phyloP scores from a whole-genome alignment of 805 yeast genomes.

The Yarrowia hollandica region DNA sequence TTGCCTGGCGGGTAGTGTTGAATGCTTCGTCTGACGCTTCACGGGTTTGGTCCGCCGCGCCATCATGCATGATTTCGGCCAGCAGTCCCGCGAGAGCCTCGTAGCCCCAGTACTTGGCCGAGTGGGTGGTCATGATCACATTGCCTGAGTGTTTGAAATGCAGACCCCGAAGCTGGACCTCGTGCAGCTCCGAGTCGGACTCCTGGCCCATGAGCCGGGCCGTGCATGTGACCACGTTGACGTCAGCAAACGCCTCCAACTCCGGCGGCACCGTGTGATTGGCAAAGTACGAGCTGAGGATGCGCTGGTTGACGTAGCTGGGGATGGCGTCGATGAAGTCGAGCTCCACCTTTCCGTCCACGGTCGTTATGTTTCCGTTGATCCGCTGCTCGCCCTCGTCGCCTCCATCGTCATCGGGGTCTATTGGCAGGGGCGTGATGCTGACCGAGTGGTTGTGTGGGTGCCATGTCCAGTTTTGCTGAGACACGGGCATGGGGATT shows the following conservation, averaged over 20 bases:
- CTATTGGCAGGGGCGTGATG: conserved; percentile 19
- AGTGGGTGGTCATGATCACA: conserved; percentile 37
- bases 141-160: conserved; percentile 42
- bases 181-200: conserved; percentile 34
- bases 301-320: conserved; percentile 7
- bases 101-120: conserved; percentile 41
- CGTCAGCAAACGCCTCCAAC: conserved; percentile 29
- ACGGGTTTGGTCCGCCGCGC: conserved; percentile 47
- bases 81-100: conserved; percentile 45
- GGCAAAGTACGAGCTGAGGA: not conserved
- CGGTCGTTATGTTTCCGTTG: conserved; percentile 13
- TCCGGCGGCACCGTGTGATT: conserved; percentile 20
- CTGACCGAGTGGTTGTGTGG: conserved; percentile 6
- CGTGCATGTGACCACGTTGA: conserved; percentile 30
- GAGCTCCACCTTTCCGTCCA: conserved; percentile 27
- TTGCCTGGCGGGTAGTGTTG: conserved; percentile 59
- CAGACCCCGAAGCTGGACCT: conserved; percentile 40
- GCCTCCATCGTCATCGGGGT: conserved; percentile 11
- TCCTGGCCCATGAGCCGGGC: conserved; percentile 31
- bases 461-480: conserved; percentile 22
- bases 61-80: conserved; percentile 44
- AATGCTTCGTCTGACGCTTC: conserved; percentile 41
- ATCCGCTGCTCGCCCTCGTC: conserved; percentile 1
- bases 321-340: conserved; percentile 34
- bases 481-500: conserved; percentile 18